These are phyloP conservation scores for Solanum hybrid DNA, from an alignment of 305 asterid genomes.

Conservation along the genomic window DNA sequence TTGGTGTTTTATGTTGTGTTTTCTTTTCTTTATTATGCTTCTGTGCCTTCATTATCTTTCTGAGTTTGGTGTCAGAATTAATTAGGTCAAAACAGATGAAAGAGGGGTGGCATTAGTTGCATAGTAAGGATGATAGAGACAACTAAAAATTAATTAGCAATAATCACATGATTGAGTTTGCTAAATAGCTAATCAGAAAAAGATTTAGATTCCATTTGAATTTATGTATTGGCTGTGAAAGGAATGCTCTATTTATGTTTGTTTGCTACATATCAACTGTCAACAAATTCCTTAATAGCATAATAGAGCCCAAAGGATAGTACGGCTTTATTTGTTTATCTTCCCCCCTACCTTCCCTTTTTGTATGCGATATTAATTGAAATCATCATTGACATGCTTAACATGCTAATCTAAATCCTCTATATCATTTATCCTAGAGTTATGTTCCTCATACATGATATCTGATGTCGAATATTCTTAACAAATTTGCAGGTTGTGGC, in stretches of 20 bases:
- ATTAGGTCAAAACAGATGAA: neutral
- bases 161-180: constrained; percentile 1
- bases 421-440: neutral
- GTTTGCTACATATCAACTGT: neutral
- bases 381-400: neutral
- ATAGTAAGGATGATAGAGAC: neutral
- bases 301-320: neutral
- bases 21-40: neutral
- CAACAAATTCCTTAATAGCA: neutral
- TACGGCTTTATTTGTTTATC: neutral
- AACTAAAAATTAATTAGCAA: neutral
- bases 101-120: neutral
- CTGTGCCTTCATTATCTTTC: neutral
- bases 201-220: neutral
- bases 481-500: constrained; percentile 63
- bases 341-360: neutral
- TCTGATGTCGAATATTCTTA: neutral
- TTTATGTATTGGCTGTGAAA: neutral
- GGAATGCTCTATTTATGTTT: neutral
- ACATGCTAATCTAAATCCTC: neutral
- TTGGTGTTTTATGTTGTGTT: neutral
- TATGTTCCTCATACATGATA: neutral
- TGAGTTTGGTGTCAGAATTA: neutral
- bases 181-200: neutral
- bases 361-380: neutral